Evolutionary conservation across 2,329 filamentous ascomycete species (phyloP).

Genomic region (Ophiocordyceps camponoti-saundersi): DNA sequence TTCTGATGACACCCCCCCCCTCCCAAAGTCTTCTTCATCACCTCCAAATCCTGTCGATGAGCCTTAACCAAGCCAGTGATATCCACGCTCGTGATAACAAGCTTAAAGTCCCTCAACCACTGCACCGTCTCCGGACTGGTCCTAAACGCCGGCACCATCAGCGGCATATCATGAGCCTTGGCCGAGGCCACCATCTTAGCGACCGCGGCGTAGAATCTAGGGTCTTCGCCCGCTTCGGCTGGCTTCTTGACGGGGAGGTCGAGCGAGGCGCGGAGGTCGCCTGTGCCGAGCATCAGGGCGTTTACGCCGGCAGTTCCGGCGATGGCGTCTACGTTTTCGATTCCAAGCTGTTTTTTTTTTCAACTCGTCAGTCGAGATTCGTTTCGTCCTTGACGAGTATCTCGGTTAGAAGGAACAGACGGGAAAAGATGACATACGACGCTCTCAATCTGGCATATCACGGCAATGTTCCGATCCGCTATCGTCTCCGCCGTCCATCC

Average conservation of each 20-base stretch:
- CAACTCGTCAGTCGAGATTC: too few relatives aligned
- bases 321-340: constrained; percentile 1
- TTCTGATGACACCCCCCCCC: too few relatives aligned
- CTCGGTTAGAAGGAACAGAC: too few relatives aligned
- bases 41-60: constrained; percentile 1
- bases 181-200: neutral
- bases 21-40: neutral
- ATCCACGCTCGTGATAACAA: constrained; percentile 1
- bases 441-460: constrained; percentile 4
- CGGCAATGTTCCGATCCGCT: constrained; percentile 2
- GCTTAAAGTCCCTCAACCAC: constrained; percentile 1
- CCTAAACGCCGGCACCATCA: constrained; percentile 1
- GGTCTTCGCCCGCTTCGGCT: neutral
- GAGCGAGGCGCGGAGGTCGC: constrained; percentile 2
- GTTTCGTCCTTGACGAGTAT: too few relatives aligned
- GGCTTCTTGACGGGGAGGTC: neutral
- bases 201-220: neutral
- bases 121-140: neutral
- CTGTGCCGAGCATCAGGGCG: constrained; percentile 2
- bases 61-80: neutral
- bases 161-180: neutral
- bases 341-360: neutral
- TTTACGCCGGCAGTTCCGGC: constrained; percentile 1
- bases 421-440: too few relatives aligned
- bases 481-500: constrained; percentile 3